phyloP scores from a whole-genome alignment of 1,284 basidiomycete genomes.

The Tetrapyrgos nigripes region DNA sequence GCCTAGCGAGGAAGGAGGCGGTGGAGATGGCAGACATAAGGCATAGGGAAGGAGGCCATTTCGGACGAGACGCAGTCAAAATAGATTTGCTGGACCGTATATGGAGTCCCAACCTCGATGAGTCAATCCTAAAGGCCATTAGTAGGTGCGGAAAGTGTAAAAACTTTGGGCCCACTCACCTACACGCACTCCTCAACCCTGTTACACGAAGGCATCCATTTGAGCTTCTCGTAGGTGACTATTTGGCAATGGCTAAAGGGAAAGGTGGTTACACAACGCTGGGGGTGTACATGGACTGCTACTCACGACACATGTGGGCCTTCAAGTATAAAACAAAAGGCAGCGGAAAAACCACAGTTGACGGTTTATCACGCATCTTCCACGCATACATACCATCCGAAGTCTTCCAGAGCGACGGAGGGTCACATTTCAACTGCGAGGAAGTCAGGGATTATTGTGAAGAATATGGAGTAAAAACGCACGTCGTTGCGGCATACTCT shows the following conservation, averaged over 20 bases:
- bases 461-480: constrained; percentile 22
- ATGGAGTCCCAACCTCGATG: constrained; percentile 35
- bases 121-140: no score
- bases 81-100: constrained; percentile 29
- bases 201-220: constrained; percentile 42
- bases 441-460: no score
- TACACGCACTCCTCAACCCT: constrained; percentile 40
- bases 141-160: constrained; percentile 37
- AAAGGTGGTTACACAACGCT: constrained; percentile 37
- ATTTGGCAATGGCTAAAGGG: constrained; percentile 38
- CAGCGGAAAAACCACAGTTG: constrained; percentile 30
- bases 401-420: no score
- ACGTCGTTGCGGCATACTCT: constrained; percentile 40
- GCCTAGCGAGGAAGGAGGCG: constrained; percentile 23
- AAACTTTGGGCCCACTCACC: constrained; percentile 29
- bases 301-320: constrained; percentile 33
- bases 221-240: constrained; percentile 40
- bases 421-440: no score
- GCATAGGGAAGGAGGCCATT: constrained; percentile 35
- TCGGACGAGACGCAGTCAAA: constrained; percentile 35
- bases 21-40: constrained; percentile 9
- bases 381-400: constrained; percentile 24
- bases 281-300: constrained; percentile 33
- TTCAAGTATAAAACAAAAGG: no score
- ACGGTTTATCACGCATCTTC: constrained; percentile 29